These are phyloP conservation scores for Vanrija sp. DNA, from an alignment of 1,284 basidiomycete species.

Conservation along the genomic window DNA sequence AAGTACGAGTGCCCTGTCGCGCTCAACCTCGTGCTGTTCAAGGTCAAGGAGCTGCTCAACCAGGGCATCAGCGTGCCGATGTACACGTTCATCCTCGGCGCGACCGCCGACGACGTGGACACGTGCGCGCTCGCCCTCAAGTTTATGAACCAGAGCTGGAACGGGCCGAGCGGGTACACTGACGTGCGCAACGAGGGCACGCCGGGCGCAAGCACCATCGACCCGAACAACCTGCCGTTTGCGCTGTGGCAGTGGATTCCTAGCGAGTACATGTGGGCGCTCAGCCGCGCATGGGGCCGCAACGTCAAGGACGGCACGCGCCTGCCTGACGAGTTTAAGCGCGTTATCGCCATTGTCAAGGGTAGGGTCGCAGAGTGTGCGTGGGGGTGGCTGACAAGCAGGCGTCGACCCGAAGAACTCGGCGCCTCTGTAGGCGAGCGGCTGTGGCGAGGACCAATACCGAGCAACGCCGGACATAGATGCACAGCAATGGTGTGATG, in stretches of 20 bases:
- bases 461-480: not conserved
- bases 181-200: conserved; percentile 12
- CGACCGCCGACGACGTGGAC: conserved; percentile 11
- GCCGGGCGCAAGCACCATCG: conserved; percentile 7
- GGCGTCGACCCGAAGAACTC: no score
- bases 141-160: conserved; percentile 9
- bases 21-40: conserved; percentile 4
- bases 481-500: not conserved
- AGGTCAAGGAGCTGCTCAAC: conserved; percentile 4
- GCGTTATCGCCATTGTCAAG: conserved; percentile 6
- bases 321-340: conserved; percentile 6
- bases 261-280: conserved; percentile 15
- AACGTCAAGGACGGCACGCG: conserved; percentile 1
- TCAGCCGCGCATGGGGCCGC: conserved; percentile 7
- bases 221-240: conserved; percentile 12
- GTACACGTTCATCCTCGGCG: conserved; percentile 11
- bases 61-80: conserved; percentile 3
- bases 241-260: conserved; percentile 16
- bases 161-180: not conserved
- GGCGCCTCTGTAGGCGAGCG: not conserved
- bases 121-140: conserved; percentile 7
- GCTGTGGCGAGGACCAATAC: not conserved
- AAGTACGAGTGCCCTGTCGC: conserved; percentile 13
- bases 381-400: not conserved
- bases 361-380: not conserved